Evolutionary conservation across 805 yeast genomes (phyloP).

Genomic region (Ogataea naganishii): DNA sequence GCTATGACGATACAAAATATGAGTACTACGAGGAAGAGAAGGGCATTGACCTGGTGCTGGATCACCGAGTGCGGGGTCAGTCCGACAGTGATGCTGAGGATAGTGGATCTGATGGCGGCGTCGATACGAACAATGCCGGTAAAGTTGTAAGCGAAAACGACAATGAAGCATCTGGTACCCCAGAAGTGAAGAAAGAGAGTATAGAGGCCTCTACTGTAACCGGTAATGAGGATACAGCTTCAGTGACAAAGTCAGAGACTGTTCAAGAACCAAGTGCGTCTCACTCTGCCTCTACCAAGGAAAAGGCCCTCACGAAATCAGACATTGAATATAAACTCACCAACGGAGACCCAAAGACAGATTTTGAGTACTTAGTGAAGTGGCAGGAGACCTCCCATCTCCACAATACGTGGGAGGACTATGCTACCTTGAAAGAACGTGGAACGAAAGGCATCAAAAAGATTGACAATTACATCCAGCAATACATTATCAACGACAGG

Average conservation of each 20-base stretch:
- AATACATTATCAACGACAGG: conserved; percentile 61
- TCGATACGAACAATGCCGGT: conserved; percentile 1
- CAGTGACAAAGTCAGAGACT: no score
- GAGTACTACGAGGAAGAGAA: conserved; percentile 12
- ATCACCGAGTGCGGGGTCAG: conserved; percentile 38
- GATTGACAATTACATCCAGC: conserved; percentile 84
- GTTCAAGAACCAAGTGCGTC: conserved; percentile 3
- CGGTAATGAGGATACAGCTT: no score
- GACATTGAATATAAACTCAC: conserved; percentile 1
- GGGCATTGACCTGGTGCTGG: conserved; percentile 36
- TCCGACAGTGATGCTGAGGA: conserved; percentile 12
- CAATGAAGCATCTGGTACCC: conserved; percentile 24
- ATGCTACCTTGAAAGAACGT: conserved; percentile 34
- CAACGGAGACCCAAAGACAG: conserved; percentile 42
- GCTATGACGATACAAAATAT: conserved; percentile 14
- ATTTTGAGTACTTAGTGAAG: conserved; percentile 58
- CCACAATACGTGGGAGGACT: conserved; percentile 92
- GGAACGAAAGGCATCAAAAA: conserved; percentile 69
- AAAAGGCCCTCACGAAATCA: conserved; percentile 42
- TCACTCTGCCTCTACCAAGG: conserved; percentile 68
- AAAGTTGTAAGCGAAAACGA: conserved; percentile 20
- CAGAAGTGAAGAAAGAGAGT: conserved; percentile 9
- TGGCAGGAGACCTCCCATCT: conserved; percentile 86
- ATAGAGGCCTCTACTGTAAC: conserved; percentile 5
- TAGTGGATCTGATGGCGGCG: conserved; percentile 23